These are phyloP conservation scores for Ustilago sp. DNA, from an alignment of 1,284 basidiomycete genomes.

Conservation along the genomic window DNA sequence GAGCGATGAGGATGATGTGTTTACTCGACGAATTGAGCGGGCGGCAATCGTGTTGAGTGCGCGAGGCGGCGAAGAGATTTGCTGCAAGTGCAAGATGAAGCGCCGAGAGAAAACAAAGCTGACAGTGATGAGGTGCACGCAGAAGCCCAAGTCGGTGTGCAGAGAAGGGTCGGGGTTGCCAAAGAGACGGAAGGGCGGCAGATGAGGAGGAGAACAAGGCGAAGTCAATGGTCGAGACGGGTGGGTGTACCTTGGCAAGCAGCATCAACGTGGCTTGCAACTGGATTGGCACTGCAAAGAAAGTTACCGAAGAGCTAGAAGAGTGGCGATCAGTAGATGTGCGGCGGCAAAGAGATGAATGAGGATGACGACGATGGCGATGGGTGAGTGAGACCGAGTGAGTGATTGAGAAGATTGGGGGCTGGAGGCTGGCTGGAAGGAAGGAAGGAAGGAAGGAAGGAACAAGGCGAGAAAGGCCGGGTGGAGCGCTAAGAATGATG, in stretches of 20 bases:
- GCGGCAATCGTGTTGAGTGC: constrained; percentile 14
- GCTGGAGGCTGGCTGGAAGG: background rate
- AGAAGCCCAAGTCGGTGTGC: constrained; percentile 20
- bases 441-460: background rate
- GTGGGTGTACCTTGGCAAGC: constrained; percentile 2
- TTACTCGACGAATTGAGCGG: constrained; percentile 21
- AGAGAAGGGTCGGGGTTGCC: constrained; percentile 24
- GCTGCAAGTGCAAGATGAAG: constrained; percentile 5
- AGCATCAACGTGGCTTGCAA: background rate
- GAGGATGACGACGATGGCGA: constrained; percentile 15
- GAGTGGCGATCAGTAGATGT: background rate
- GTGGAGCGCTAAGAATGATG: constrained; percentile 27
- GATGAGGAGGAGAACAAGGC: constrained; percentile 3
- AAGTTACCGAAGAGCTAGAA: background rate
- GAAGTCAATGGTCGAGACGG: background rate
- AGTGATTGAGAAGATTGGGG: background rate
- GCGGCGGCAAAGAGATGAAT: background rate
- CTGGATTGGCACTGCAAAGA: background rate
- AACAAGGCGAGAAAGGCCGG: constrained; percentile 19
- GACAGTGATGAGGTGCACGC: constrained; percentile 6
- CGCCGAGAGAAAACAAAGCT: constrained; percentile 17
- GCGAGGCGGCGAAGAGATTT: constrained; percentile 28
- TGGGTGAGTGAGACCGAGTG: constrained; percentile 10
- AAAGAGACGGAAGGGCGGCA: constrained; percentile 14
- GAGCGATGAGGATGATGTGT: constrained; percentile 20